Base-by-base conservation (phyloP, 2,329 filamentous ascomycete genomes). In the Colletotrichum karsti region DNA sequence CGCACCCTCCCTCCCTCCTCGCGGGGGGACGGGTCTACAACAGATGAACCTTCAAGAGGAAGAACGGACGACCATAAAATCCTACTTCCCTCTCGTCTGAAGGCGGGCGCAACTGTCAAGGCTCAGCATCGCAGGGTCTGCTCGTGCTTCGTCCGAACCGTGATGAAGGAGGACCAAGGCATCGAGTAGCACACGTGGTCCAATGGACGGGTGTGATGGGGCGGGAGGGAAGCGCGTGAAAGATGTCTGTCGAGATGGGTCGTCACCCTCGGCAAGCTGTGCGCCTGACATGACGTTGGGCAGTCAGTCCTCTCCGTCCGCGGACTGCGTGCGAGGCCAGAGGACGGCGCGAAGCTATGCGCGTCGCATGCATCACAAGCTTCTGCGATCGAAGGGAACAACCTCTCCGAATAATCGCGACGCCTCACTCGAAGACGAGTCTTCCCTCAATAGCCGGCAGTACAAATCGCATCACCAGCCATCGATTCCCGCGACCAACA, bases 241-340 rank as follows among this genome's bases (percentile, higher is more conserved):
- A 56, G 53, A 42, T 26, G 48, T 53, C 10, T 18, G 4, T 26
- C 48, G 51, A 37, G 20, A 13, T 35, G 39, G n/a, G 13, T 33
- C 33, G 44, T 50, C 33, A 41, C 30, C n/a, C 6, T 58, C 53
- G 39, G 46, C 53, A 48, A 53, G 64, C 53, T 59, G 53, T 51
- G 59, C 59, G 59, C 42, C 50, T 57, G 54, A 37, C 62, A 59
- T 48, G 41, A 35, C 58, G 50, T 63, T 67, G 58, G 63, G 50
- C 55, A 60, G n/a, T n/a, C n/a, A n/a, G n/a, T n/a, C 44, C 28
- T 44, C 28, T 26, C 24, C 44, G 7, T 28, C 55, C 44, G 55
- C 46, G 55, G 44, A 51, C 22, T 28, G 37, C 37, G 33, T 28
- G 37, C 37, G 33, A 39, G 37, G 28, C 24, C 50, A 18, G 33